These are phyloP conservation scores for Arabidopsis hybrid DNA, from an alignment of 441 rosid species.

Conservation along the genomic window DNA sequence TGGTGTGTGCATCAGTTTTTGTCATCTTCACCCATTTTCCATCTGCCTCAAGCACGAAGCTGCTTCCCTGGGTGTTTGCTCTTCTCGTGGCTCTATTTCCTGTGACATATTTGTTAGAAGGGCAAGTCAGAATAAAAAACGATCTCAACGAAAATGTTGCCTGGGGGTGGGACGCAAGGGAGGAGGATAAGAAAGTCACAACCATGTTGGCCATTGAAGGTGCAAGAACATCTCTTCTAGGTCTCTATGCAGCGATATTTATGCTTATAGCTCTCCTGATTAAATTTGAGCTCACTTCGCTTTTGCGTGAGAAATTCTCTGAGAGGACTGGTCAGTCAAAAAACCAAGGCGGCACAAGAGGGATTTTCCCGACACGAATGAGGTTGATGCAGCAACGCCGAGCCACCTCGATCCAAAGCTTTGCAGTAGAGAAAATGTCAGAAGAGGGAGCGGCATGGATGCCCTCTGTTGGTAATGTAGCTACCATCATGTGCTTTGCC, in stretches of 20 bases:
- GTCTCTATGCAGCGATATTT: slow-evolving; percentile 93
- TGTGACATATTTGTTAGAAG: slow-evolving; percentile 92
- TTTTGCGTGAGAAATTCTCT: slow-evolving; percentile 80
- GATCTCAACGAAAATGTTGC: slow-evolving; percentile 57
- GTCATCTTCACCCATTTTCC: slow-evolving; percentile 98
- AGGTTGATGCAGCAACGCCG: slow-evolving; percentile 97
- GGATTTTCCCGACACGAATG: slow-evolving; percentile 68
- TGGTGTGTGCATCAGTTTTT: slow-evolving; percentile 88
- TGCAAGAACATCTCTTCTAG: slow-evolving; percentile 96
- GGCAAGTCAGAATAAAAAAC: slow-evolving; percentile 87
- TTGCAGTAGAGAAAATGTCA: slow-evolving; percentile 90
- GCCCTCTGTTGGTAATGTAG: slow-evolving; percentile 97
- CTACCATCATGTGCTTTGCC: slow-evolving; percentile 93
- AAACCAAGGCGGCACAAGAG: slow-evolving; percentile 57
- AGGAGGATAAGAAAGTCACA: slow-evolving; percentile 81
- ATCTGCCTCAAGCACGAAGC: slow-evolving; percentile 95
- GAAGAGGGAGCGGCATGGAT: slow-evolving; percentile 99
- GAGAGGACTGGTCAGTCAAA: slow-evolving; percentile 68
- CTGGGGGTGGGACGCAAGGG: slow-evolving; percentile 60
- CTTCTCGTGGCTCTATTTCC: slow-evolving; percentile 96
- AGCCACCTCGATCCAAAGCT: slow-evolving; percentile 69
- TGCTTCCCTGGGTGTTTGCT: slow-evolving; percentile 98
- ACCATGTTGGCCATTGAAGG: slow-evolving; percentile 94
- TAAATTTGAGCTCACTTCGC: slow-evolving; percentile 91
- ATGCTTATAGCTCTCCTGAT: slow-evolving; percentile 97